Base-by-base conservation (phyloP, 345 rosid genomes). In the Arabidopsis arenosa region DNA sequence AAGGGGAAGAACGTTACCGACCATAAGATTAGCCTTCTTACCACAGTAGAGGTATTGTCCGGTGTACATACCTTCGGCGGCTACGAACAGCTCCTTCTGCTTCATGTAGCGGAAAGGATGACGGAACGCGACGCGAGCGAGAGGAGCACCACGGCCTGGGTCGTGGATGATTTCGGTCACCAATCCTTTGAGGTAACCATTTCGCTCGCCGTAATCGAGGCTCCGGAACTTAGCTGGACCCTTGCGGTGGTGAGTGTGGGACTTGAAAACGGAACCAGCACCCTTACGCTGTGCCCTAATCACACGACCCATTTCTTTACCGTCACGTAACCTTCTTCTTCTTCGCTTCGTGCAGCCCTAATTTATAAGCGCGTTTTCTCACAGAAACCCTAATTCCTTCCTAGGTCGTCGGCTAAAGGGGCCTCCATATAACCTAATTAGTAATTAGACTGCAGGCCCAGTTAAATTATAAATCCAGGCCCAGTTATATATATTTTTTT, bases 231-330 rank as follows among this genome's bases (percentile, higher is more conserved):
- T 80, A 8, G 90, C 89, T 1, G 93, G 89, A 9, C 90, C 92
- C 82, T 88, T 88, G 18, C 90, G 86, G 82, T 86, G 88, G 79
- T 88, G 90, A 26, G 88, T 86, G 64, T 88, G 90, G 5, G 90
- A 77, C 76, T 86, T 86, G 87, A 86, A 88, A 61, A 88, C 93
- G 7, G 93, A 88, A 10, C 90, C 90, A 1, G 90, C 86, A 63
- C 93, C 93, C 83, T 88, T 88, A 65, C 90, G 82, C 53, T 86
- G 93, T 14, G 89, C 87, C 36, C 93, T 80, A 54, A 88, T 88
- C 0, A 88, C 93, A 18, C 87, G 80, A 63, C 90, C 90, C 93
- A 88, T 86, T 26, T 0, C 56, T 32, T 57, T n/a, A 33, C 62
- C 62, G 36, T 21, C 54, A 56, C 35, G 66, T 51, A n/a, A 35